Percentiles rank a stretch among this genome's conserved stretches.
These are phyloP conservation scores for Rhizopogon sp. DNA, from an alignment of 768 basidiomycete genomes.

Conservation along the genomic window DNA sequence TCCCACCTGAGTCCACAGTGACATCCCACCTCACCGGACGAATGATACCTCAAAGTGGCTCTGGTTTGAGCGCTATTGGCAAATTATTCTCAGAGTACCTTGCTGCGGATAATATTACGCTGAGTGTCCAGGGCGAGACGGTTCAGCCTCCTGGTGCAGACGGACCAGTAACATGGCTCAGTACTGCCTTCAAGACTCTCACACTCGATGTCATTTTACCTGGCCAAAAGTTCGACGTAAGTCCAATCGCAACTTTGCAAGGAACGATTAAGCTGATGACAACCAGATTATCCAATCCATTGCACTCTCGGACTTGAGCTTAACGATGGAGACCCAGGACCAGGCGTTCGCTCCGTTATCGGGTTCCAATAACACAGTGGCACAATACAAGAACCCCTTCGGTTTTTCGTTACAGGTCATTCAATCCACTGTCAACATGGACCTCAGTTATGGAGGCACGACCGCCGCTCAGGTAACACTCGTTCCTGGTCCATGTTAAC, in stretches of 20 bases:
- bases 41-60: constrained; percentile 58
- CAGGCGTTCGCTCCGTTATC: constrained; percentile 59
- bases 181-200: constrained; percentile 64
- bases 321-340: constrained; percentile 45
- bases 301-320: constrained; percentile 47
- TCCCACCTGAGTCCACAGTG: constrained; percentile 44
- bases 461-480: constrained; percentile 46
- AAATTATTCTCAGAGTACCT: constrained; percentile 63
- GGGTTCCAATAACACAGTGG: constrained; percentile 49
- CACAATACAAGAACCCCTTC: constrained; percentile 68
- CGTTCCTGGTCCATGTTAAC: neutral
- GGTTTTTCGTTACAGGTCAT: constrained; percentile 69
- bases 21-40: constrained; percentile 55
- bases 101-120: constrained; percentile 56
- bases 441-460: constrained; percentile 40
- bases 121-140: constrained; percentile 52
- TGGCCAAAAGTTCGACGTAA: constrained; percentile 50
- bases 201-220: constrained; percentile 57
- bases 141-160: constrained; percentile 54
- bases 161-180: constrained; percentile 56
- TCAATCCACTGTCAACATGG: constrained; percentile 49
- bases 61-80: constrained; percentile 48
- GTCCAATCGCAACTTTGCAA: constrained; percentile 5
- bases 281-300: constrained; percentile 60
- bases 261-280: neutral